phyloP scores from a whole-genome alignment of 192 early-diverging fungal genomes.

The Mortierella hygrophila region DNA sequence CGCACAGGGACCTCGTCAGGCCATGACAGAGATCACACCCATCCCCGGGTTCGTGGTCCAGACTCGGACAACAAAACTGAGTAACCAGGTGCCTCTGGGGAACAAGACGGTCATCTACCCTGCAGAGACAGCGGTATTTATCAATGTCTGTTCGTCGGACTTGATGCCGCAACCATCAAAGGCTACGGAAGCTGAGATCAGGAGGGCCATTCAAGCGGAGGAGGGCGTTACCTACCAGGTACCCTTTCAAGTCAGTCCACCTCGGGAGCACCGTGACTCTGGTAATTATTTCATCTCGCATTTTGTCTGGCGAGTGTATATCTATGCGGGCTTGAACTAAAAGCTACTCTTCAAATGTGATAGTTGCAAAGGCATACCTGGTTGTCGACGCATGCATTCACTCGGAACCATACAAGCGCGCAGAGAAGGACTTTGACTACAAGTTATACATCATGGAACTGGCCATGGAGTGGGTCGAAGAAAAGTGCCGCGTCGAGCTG shows the following conservation, averaged over 20 bases:
- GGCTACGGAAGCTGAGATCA: slow-evolving; percentile 74
- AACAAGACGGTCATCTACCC: slow-evolving; percentile 46
- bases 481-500: slow-evolving; percentile 67
- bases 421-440: slow-evolving; percentile 70
- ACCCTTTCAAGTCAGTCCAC: slow-evolving; percentile 69
- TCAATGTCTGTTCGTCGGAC: slow-evolving; percentile 74
- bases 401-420: slow-evolving; percentile 64
- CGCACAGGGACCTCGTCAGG: slow-evolving; percentile 35
- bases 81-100: slow-evolving; percentile 16
- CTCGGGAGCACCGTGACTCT: slow-evolving; percentile 66
- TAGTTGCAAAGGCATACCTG: slow-evolving; percentile 61
- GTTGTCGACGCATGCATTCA: slow-evolving; percentile 81
- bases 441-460: slow-evolving; percentile 77
- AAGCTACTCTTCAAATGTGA: not conserved
- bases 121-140: slow-evolving; percentile 63
- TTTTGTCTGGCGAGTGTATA: not conserved
- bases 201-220: slow-evolving; percentile 69
- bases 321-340: not conserved
- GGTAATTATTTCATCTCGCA: slow-evolving; percentile 34
- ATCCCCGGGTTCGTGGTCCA: slow-evolving; percentile 70
- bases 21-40: slow-evolving; percentile 59
- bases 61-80: slow-evolving; percentile 38
- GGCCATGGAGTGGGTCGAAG: slow-evolving; percentile 75
- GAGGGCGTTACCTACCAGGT: slow-evolving; percentile 72
- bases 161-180: slow-evolving; percentile 66